A percentile compares a stretch with the other conserved stretches of the same genome.
phyloP scores from a whole-genome alignment of 2,329 filamentous ascomycete species.

The Thielaviopsis populi region DNA sequence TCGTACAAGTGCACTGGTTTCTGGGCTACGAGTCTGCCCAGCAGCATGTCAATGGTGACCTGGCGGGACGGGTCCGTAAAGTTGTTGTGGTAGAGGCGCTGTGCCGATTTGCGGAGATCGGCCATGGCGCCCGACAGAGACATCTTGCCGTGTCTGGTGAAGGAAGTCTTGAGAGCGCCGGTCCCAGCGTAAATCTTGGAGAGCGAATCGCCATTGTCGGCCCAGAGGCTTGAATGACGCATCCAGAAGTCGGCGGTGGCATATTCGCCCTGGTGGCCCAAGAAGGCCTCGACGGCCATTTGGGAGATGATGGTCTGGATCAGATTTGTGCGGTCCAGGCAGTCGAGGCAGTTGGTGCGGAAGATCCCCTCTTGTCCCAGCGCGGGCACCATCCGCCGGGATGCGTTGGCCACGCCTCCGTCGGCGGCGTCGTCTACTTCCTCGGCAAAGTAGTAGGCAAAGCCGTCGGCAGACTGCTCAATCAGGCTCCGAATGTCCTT shows the following conservation, averaged over 20 bases:
- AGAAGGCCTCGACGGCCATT: constrained; percentile 77
- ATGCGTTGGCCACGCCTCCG: constrained; percentile 22
- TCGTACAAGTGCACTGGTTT: constrained; percentile 75
- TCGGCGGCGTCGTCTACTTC: constrained; percentile 43
- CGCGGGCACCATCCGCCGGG: constrained; percentile 45
- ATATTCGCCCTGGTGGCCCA: constrained; percentile 54
- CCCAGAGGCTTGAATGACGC: constrained; percentile 85
- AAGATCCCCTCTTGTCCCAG: constrained; percentile 93
- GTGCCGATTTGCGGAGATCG: constrained; percentile 90
- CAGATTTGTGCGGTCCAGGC: constrained; percentile 85
- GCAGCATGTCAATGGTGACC: constrained; percentile 83
- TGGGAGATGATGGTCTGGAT: constrained; percentile 92
- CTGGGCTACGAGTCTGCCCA: constrained; percentile 75
- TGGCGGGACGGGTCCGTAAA: constrained; percentile 88
- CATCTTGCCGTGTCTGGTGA: constrained; percentile 90
- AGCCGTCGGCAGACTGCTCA: constrained; percentile 63
- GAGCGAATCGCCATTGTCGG: constrained; percentile 86
- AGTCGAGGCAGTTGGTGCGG: constrained; percentile 90
- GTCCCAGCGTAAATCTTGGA: constrained; percentile 96
- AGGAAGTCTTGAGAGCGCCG: constrained; percentile 86
- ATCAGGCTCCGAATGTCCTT: constrained; percentile 67
- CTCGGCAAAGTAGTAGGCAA: constrained; percentile 83
- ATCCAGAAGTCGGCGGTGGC: constrained; percentile 76
- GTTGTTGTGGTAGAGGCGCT: constrained; percentile 92
- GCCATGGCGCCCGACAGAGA: constrained; percentile 82